Conservation (phyloP, 805 yeast species). For the Candida jianshihensis region DNA sequence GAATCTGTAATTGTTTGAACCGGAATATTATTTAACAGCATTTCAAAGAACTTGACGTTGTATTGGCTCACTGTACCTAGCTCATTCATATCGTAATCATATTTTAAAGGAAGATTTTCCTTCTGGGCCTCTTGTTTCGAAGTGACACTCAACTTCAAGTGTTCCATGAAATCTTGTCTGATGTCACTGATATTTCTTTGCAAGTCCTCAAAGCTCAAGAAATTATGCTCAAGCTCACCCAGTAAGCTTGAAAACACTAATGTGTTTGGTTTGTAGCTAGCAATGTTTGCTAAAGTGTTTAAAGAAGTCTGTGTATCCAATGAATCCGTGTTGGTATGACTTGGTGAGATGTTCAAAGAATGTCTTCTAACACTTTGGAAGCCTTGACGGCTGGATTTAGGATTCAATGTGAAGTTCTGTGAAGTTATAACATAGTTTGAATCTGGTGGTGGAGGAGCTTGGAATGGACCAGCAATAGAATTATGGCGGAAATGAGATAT, state of each 20-base stretch:
- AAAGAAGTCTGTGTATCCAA: constrained; percentile 19
- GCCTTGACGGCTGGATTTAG: neutral
- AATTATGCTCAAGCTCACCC: constrained; percentile 6
- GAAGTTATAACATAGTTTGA: neutral
- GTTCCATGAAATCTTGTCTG: constrained; percentile 11
- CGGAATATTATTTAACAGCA: constrained; percentile 10
- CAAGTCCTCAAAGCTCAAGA: constrained; percentile 9
- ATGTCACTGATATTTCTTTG: constrained; percentile 13
- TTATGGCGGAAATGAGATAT: neutral
- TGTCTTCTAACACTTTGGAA: constrained; percentile 2
- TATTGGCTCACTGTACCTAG: neutral
- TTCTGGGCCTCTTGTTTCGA: neutral
- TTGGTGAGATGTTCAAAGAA: constrained; percentile 2
- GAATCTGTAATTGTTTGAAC: constrained; percentile 3
- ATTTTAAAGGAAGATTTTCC: neutral
- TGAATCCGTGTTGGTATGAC: constrained; percentile 14
- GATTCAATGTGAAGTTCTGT: neutral
- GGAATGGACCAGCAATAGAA: neutral
- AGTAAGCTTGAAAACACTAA: constrained; percentile 2
- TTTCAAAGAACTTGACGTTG: constrained; percentile 1
- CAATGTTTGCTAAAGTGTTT: constrained; percentile 22
- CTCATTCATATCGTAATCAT: constrained; percentile 1
- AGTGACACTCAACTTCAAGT: constrained; percentile 3
- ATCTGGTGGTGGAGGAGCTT: constrained; percentile 1
- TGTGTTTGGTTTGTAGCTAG: constrained; percentile 6